These are phyloP conservation scores for Phytophthora sansomeana DNA, from an alignment of 352 stramenopile species.

Conservation along the genomic window DNA sequence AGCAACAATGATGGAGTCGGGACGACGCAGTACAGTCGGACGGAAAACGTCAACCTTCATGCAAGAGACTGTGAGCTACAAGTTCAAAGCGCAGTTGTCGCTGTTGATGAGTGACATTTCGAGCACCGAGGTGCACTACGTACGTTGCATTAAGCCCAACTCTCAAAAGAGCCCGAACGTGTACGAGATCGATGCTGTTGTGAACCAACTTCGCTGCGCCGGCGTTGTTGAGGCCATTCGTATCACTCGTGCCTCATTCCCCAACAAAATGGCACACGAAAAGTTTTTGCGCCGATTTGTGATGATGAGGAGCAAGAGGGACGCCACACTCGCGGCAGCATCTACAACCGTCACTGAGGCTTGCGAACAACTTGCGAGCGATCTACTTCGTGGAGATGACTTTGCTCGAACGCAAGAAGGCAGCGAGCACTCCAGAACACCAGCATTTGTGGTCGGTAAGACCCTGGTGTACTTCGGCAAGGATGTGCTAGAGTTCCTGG, in stretches of 20 bases:
- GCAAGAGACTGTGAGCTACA: constrained; percentile 90
- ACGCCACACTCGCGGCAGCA: constrained; percentile 18
- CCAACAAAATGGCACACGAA: constrained; percentile 95
- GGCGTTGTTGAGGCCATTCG: constrained; percentile 93
- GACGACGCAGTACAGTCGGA: constrained; percentile 54
- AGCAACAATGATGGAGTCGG: constrained; percentile 53
- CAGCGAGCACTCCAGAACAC: constrained; percentile 46
- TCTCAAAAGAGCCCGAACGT: constrained; percentile 70
- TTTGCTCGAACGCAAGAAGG: constrained; percentile 50
- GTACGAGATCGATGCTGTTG: constrained; percentile 89
- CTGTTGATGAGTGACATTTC: constrained; percentile 90
- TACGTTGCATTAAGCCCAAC: constrained; percentile 94
- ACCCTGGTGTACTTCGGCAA: constrained; percentile 95
- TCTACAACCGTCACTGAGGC: constrained; percentile 67
- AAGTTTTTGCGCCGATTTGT: constrained; percentile 88
- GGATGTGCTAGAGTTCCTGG: constrained; percentile 92
- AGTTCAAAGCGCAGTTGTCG: constrained; percentile 90
- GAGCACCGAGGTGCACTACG: constrained; percentile 88
- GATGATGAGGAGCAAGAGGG: constrained; percentile 62
- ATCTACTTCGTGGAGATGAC: constrained; percentile 52
- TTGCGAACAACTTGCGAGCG: constrained; percentile 64
- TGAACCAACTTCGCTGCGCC: constrained; percentile 89
- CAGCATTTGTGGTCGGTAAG: constrained; percentile 81
- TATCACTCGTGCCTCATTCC: constrained; percentile 90
- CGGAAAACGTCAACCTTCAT: constrained; percentile 87